These are phyloP conservation scores for Mycena belliarum DNA, from an alignment of 768 basidiomycete genomes.

Conservation along the genomic window DNA sequence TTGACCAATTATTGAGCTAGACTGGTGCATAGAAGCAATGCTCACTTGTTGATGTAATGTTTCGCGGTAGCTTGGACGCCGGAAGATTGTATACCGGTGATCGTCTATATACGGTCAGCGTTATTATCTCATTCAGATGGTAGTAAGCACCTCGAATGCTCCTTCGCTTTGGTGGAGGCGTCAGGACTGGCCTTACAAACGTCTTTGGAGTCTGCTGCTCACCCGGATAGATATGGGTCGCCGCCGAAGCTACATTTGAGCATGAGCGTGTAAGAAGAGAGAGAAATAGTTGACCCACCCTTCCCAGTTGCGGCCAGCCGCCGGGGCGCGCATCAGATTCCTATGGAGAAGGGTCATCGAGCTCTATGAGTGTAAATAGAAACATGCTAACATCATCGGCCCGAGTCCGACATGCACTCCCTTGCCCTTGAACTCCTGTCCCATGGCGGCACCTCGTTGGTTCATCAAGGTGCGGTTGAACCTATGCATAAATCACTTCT, in stretches of 20 bases:
- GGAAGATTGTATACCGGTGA: slow-evolving; percentile 51
- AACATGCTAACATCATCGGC: slow-evolving; percentile 45
- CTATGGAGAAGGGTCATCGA: slow-evolving; percentile 22
- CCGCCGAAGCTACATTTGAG: slow-evolving; percentile 41
- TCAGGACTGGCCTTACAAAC: background rate
- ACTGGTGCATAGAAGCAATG: background rate
- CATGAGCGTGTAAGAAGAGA: background rate
- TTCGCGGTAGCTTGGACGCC: slow-evolving; percentile 52
- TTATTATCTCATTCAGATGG: too few relatives aligned
- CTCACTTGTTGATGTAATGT: slow-evolving; percentile 45
- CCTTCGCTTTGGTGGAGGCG: slow-evolving; percentile 35
- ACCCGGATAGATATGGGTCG: slow-evolving; percentile 54
- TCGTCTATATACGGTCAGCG: slow-evolving; percentile 34
- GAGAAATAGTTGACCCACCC: slow-evolving; percentile 30
- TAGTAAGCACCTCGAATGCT: slow-evolving; percentile 36
- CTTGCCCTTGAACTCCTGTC: slow-evolving; percentile 60
- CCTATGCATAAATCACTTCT: too few relatives aligned
- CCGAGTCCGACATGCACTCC: slow-evolving; percentile 58
- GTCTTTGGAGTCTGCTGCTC: background rate
- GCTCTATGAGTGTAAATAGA: background rate
- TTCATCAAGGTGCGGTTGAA: slow-evolving; percentile 59
- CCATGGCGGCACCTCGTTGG: slow-evolving; percentile 56
- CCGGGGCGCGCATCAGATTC: slow-evolving; percentile 47
- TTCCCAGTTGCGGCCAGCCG: slow-evolving; percentile 56
- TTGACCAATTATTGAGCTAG: background rate